A percentile compares a stretch with the other conserved stretches of the same genome.
Conservation (phyloP, 1,284 basidiomycete species). For the Cystobasidiaceae sp. region DNA sequence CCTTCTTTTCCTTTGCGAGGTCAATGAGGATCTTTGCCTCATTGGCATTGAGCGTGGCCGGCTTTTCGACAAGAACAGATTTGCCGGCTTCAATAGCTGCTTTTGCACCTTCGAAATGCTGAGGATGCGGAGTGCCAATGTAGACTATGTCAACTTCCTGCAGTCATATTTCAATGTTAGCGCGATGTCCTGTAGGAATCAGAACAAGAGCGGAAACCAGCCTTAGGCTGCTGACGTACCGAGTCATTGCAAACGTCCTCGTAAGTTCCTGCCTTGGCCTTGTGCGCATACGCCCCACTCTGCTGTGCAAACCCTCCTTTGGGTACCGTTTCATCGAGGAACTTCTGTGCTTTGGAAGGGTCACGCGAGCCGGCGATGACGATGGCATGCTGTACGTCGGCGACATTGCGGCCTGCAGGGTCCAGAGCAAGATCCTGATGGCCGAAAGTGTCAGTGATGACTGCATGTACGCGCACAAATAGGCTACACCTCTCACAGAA, state of each 20-base stretch:
- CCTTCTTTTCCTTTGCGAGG: slow-evolving; percentile 46
- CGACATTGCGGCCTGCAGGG: slow-evolving; percentile 45
- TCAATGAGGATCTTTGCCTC: slow-evolving; percentile 48
- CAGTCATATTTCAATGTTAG: too few relatives aligned
- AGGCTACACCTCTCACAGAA: neutral
- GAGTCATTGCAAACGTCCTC: slow-evolving; percentile 47
- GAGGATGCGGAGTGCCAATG: slow-evolving; percentile 51
- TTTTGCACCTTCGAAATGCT: slow-evolving; percentile 50
- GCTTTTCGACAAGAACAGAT: slow-evolving; percentile 50
- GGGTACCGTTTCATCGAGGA: slow-evolving; percentile 45
- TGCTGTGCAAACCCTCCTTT: slow-evolving; percentile 42
- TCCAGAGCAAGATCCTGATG: slow-evolving; percentile 46
- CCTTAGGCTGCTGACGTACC: slow-evolving; percentile 28
- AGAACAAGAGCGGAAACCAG: too few relatives aligned
- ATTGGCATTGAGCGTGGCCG: slow-evolving; percentile 50
- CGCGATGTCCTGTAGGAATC: too few relatives aligned
- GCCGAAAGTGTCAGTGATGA: neutral
- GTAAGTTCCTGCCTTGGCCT: slow-evolving; percentile 45
- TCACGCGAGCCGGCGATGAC: slow-evolving; percentile 49
- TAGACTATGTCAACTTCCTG: slow-evolving; percentile 51
- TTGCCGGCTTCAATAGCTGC: slow-evolving; percentile 50
- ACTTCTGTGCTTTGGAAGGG: slow-evolving; percentile 46
- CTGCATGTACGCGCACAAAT: neutral
- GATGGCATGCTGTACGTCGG: slow-evolving; percentile 49
- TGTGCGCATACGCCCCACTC: slow-evolving; percentile 37